phyloP scores from a whole-genome alignment of 805 yeast species.

The Metschnikowia colocasiae region DNA sequence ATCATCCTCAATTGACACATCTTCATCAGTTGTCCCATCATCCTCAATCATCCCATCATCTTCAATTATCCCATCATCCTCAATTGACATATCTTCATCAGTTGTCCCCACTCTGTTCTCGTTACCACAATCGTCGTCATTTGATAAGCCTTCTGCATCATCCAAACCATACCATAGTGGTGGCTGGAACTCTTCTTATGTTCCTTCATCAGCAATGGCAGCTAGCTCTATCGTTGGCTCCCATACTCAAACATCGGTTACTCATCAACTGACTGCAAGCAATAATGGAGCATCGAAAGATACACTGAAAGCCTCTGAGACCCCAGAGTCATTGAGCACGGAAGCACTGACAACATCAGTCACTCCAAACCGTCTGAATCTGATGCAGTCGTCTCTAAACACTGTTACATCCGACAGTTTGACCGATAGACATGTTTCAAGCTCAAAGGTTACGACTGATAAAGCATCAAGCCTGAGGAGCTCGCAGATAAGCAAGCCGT shows the following conservation, averaged over 20 bases:
- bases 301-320: no score
- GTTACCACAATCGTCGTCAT: background rate
- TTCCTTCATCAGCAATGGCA: background rate
- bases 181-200: background rate
- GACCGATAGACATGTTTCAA: no score
- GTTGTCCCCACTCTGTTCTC: background rate
- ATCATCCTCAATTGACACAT: no score
- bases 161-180: background rate
- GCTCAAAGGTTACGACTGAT: no score
- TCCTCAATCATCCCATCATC: background rate
- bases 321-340: no score
- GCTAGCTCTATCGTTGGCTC: background rate
- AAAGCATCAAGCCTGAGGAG: no score
- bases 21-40: background rate
- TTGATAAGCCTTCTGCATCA: background rate
- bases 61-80: background rate
- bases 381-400: no score
- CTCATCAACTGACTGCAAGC: background rate
- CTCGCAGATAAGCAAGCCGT: no score
- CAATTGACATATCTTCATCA: background rate
- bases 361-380: no score
- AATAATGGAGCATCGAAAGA: no score
- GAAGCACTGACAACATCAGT: no score
- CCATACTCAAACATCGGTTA: background rate
- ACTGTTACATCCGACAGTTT: no score